Conservation (phyloP, 768 basidiomycete species). For the Leucogyrophana mollusca region DNA sequence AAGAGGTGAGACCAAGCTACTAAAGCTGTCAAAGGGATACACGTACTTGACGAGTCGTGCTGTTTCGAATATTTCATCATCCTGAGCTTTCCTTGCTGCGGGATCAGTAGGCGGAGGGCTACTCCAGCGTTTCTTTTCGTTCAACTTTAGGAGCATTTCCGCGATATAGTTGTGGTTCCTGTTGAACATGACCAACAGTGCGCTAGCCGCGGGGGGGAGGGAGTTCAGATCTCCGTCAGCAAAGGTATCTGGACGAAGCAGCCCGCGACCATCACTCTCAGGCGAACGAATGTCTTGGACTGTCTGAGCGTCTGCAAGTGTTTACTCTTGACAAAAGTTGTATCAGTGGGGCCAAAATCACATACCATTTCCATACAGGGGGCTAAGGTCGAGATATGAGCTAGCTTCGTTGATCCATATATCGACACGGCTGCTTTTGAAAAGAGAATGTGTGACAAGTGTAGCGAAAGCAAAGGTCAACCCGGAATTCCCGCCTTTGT, state of each 20-base stretch:
- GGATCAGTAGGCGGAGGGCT: conserved; percentile 15
- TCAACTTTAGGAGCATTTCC: conserved; percentile 58
- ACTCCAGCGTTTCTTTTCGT: conserved; percentile 40
- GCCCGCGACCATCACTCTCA: conserved; percentile 57
- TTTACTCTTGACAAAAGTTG: not conserved
- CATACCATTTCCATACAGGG: conserved; percentile 53
- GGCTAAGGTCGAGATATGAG: conserved; percentile 69
- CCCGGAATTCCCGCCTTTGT: conserved; percentile 21
- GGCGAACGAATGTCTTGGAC: conserved; percentile 17
- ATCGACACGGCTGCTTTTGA: conserved; percentile 47
- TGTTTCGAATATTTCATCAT: conserved; percentile 29
- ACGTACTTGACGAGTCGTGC: conserved; percentile 22
- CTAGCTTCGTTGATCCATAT: conserved; percentile 53
- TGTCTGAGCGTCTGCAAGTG: conserved; percentile 7
- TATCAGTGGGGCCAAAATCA: too few species aligned
- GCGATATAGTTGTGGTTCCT: conserved; percentile 73
- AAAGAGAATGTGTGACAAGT: conserved; percentile 64
- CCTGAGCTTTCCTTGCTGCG: conserved; percentile 3
- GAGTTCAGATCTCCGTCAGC: conserved; percentile 54
- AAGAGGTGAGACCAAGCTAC: not conserved
- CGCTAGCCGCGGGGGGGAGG: conserved; percentile 67
- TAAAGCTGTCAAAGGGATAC: not conserved
- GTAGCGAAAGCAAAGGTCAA: conserved; percentile 32
- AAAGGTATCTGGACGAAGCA: conserved; percentile 61
- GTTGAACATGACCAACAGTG: conserved; percentile 57